A percentile compares a stretch with the other conserved stretches of the same genome.
phyloP scores from a whole-genome alignment of 768 basidiomycete species.

The Amanita thiersii region DNA sequence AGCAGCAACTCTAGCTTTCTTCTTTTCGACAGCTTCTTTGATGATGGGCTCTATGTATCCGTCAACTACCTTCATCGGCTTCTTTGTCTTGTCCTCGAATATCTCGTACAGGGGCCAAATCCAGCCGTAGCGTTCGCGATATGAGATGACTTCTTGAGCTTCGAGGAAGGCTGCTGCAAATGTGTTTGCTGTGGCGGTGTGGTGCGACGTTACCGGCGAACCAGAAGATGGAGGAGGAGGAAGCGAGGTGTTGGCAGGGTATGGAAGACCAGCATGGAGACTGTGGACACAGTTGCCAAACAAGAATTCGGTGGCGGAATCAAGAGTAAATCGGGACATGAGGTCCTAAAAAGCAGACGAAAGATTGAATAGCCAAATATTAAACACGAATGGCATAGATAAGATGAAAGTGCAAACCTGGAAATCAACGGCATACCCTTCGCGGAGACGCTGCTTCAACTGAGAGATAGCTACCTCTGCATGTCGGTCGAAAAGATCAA shows the following conservation, averaged over 20 bases:
- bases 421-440: slow-evolving; percentile 50
- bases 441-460: slow-evolving; percentile 38
- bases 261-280: slow-evolving; percentile 42
- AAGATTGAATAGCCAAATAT: not conserved
- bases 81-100: slow-evolving; percentile 32
- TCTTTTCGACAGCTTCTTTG: slow-evolving; percentile 39
- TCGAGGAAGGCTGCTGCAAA: slow-evolving; percentile 43
- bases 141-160: slow-evolving; percentile 34
- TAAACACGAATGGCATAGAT: not conserved
- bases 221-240: slow-evolving; percentile 8
- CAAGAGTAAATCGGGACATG: slow-evolving; percentile 56
- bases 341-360: slow-evolving; percentile 31
- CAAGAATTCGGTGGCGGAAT: slow-evolving; percentile 59
- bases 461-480: slow-evolving; percentile 33
- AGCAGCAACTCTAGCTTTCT: slow-evolving; percentile 12
- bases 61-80: slow-evolving; percentile 45
- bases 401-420: slow-evolving; percentile 26
- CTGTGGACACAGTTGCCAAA: slow-evolving; percentile 52
- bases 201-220: not conserved
- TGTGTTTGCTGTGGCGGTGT: slow-evolving; percentile 21
- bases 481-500: slow-evolving; percentile 52
- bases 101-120: slow-evolving; percentile 50
- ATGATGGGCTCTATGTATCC: slow-evolving; percentile 46
- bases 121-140: slow-evolving; percentile 35
- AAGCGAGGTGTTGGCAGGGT: slow-evolving; percentile 33